Percentiles rank a stretch among this genome's conserved stretches.
Conservation (phyloP, 169 alveolate genomes). For the Plasmodium inui region DNA sequence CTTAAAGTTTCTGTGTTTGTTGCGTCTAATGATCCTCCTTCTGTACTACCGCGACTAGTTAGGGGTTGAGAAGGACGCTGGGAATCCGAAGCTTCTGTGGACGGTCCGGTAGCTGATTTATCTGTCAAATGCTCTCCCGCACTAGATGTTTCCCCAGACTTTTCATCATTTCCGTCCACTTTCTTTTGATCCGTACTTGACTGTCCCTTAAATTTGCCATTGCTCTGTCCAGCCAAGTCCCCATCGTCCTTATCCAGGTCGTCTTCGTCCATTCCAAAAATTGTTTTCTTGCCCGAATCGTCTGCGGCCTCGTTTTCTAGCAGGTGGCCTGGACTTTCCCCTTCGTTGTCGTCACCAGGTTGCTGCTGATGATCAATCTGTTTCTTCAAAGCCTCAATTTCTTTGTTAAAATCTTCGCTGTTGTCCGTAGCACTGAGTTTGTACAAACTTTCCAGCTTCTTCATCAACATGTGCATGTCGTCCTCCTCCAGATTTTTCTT, state of each 20-base stretch:
- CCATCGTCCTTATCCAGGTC: not conserved
- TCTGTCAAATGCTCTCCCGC: too few relatives aligned
- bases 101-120: too few relatives aligned
- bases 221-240: constrained; percentile 5
- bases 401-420: not conserved
- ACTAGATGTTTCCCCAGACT: too few relatives aligned
- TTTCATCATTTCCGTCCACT: not conserved
- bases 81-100: too few relatives aligned
- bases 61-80: too few relatives aligned
- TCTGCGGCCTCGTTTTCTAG: not conserved
- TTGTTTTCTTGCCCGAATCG: not conserved
- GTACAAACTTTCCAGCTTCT: constrained; percentile 3
- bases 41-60: too few relatives aligned
- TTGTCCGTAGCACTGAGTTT: not conserved
- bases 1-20: too few relatives aligned
- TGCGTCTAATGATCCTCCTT: too few relatives aligned
- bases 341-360: not conserved
- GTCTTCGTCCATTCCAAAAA: constrained; percentile 15
- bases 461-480: not conserved
- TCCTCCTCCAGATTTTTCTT: not conserved
- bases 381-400: constrained; percentile 11
- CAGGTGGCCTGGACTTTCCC: not conserved
- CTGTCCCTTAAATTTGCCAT: not conserved
- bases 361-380: constrained; percentile 8
- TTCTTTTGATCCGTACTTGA: not conserved